phyloP scores from a whole-genome alignment of 1,284 basidiomycete species.

The Malassezia obtusa region DNA sequence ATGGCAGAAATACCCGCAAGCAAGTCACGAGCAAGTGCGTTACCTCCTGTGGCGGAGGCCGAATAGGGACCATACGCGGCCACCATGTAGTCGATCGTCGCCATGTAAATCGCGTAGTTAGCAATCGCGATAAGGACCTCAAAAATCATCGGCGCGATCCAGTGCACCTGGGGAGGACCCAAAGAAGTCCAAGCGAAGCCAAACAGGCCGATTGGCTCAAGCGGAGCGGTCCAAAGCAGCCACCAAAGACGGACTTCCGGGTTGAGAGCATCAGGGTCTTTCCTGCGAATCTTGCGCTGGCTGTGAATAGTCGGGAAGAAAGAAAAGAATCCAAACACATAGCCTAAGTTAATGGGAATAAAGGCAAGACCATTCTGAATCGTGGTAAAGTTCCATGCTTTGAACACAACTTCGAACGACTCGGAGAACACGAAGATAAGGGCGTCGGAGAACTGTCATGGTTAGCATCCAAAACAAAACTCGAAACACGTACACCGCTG shows the following conservation, averaged over 20 bases:
- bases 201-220: conserved; percentile 50
- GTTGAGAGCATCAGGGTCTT: conserved; percentile 31
- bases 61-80: conserved; percentile 50
- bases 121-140: conserved; percentile 49
- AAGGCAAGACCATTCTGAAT: conserved; percentile 48
- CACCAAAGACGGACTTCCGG: conserved; percentile 50
- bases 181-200: conserved; percentile 51
- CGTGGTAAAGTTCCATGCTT: conserved; percentile 49
- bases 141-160: conserved; percentile 51
- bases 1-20: conserved; percentile 50
- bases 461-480: background rate
- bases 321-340: conserved; percentile 47
- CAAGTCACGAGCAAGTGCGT: conserved; percentile 44
- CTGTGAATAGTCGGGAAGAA: conserved; percentile 47
- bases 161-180: conserved; percentile 47
- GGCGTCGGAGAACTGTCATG: conserved; percentile 41
- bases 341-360: conserved; percentile 50
- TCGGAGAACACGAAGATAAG: conserved; percentile 51
- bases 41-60: conserved; percentile 49
- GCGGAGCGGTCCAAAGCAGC: conserved; percentile 48
- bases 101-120: conserved; percentile 44
- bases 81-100: conserved; percentile 50
- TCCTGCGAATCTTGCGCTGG: conserved; percentile 31
- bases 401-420: conserved; percentile 49
- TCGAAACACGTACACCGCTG: conserved; percentile 29